Base-by-base conservation (phyloP, 2,329 filamentous ascomycete genomes). In the Chrysosporium queenslandicum region DNA sequence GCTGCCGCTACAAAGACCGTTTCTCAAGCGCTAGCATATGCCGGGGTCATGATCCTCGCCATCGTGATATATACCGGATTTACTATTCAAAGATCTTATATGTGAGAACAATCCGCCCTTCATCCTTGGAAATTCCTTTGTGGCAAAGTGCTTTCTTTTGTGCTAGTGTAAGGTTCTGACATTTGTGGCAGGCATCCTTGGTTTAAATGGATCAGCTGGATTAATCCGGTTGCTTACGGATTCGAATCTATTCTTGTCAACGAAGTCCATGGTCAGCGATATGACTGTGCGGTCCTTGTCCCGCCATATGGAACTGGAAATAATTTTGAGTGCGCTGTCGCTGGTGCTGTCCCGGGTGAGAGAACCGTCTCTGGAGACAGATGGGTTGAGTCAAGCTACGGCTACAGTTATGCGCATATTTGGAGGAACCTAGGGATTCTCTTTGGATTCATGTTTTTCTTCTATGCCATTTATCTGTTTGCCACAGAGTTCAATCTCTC, bases 351-450 rank as follows among this genome's bases (percentile, higher is more conserved):
- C 0, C 65, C 77, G 0, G 82, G 81, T 0, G 67, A 73, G 40
- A 59, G 61, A 3, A 76, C 70, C 1, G 77, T 86, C 4, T 78
- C 70, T 16, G 83, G 83, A 1, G 81, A 84, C 54, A 70, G 74
- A 0, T 86, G 79, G 58, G 79, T 86, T 3, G 63, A 69, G 2
- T 64, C 69, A 0, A 77, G 73, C 53, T 85, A 79, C 59, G 61
- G 67, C 8, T 86, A 85, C 63, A 73, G 68, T 12, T 77, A 76
- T 58, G 71, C 70, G 0, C 75, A 85, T 55, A 70, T 78, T 3
- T 85, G 82, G 82, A 70, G 83, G 8, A 87, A 87, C 61, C 75
- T 86, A 53, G 84, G 83, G 0, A 85, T 88, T 52, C 64, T 87
- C 1, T 62, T 82, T 14, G 83, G 66, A 0, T 86, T 87, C 65